phyloP scores from a whole-genome alignment of 2,329 filamentous ascomycete species.

The Fusarium goolgardi region DNA sequence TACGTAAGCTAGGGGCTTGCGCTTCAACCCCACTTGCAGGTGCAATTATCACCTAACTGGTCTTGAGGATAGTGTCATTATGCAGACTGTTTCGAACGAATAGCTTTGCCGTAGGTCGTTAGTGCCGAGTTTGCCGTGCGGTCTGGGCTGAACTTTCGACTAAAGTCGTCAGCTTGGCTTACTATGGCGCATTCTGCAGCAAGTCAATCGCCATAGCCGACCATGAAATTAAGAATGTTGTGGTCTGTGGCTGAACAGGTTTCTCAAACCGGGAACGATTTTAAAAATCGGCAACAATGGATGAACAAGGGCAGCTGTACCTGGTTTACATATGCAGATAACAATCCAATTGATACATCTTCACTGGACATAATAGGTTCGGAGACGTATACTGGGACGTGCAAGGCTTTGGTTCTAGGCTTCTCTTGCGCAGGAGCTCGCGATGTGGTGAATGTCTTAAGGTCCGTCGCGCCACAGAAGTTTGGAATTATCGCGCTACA shows the following conservation, averaged over 20 bases:
- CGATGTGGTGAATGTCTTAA: neutral
- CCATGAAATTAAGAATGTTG: neutral
- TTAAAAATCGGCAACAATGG: neutral
- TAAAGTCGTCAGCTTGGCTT: neutral
- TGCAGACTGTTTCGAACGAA: neutral
- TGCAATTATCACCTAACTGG: neutral
- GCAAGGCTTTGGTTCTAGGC: neutral
- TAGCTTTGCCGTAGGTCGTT: neutral
- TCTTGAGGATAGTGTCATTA: neutral
- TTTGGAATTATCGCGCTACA: neutral
- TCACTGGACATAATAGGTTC: neutral
- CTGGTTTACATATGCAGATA: neutral
- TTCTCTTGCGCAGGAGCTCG: neutral
- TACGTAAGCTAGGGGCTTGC: conserved; percentile 20
- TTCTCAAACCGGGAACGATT: neutral
- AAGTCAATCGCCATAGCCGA: neutral
- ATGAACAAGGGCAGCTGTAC: neutral
- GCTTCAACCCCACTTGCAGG: conserved; percentile 17
- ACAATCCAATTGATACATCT: neutral
- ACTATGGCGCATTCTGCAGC: neutral
- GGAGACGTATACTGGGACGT: neutral
- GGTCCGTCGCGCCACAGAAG: neutral
- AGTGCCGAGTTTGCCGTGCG: conserved; percentile 27
- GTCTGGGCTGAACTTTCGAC: neutral
- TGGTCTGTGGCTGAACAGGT: neutral